phyloP scores from a whole-genome alignment of 2,329 filamentous ascomycete species.

The Calonectria henricotiae region DNA sequence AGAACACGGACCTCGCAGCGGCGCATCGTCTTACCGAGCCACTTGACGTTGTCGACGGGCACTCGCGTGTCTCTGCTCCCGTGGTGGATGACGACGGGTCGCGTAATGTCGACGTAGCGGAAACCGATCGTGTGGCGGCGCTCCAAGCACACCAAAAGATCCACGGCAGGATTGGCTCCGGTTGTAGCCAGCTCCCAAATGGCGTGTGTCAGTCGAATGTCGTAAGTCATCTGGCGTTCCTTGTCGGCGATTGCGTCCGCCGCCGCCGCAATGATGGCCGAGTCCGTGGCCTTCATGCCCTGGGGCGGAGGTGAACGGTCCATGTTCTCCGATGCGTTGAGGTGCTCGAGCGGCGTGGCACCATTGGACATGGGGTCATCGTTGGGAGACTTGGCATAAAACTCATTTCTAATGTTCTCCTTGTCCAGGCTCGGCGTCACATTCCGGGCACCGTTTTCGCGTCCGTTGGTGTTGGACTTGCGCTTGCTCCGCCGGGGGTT shows the following conservation, averaged over 20 bases:
- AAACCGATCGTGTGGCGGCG: constrained; percentile 94
- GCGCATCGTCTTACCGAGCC: constrained; percentile 95
- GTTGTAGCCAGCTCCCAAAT: constrained; percentile 96
- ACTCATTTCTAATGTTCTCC: constrained; percentile 62
- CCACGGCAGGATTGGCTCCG: constrained; percentile 93
- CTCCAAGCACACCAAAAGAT: constrained; percentile 93
- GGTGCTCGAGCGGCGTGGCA: constrained; percentile 46
- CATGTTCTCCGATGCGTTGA: constrained; percentile 65
- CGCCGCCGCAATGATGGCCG: constrained; percentile 65
- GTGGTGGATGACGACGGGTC: constrained; percentile 93
- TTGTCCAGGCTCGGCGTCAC: constrained; percentile 64
- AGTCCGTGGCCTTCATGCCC: constrained; percentile 49
- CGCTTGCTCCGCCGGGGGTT: constrained; percentile 74
- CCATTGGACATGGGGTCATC: constrained; percentile 41
- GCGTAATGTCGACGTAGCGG: constrained; percentile 95
- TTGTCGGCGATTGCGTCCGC: constrained; percentile 77
- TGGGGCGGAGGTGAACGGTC: constrained; percentile 62
- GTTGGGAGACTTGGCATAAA: constrained; percentile 50
- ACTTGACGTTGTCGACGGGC: constrained; percentile 94
- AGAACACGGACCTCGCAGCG: constrained; percentile 92
- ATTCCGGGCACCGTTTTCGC: constrained; percentile 60
- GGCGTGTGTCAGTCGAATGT: constrained; percentile 88
- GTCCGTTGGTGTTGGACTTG: constrained; percentile 65
- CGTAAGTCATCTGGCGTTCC: constrained; percentile 83
- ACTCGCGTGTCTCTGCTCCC: constrained; percentile 92